These are phyloP conservation scores for Amanita rimosa DNA, from an alignment of 768 basidiomycete species.

Conservation along the genomic window DNA sequence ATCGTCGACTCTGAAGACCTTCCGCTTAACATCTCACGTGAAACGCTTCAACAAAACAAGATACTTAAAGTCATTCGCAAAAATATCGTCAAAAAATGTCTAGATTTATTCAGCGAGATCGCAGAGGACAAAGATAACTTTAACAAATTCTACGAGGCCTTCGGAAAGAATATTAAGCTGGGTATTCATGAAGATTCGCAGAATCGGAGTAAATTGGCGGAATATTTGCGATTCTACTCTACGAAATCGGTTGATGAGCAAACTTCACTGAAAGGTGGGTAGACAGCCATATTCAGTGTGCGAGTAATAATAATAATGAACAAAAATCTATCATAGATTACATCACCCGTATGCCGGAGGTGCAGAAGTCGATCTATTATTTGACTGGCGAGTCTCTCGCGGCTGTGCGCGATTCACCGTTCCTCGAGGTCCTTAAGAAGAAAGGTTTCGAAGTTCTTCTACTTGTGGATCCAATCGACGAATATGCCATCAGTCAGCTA, in stretches of 20 bases:
- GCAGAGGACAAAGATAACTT: conserved; percentile 99
- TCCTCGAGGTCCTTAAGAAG: conserved; percentile 99
- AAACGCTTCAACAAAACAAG: conserved; percentile 99
- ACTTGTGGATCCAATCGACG: conserved; percentile 97
- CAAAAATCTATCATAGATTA: conserved; percentile 60
- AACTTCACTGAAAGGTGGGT: conserved; percentile 82
- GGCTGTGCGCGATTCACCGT: conserved; percentile 86
- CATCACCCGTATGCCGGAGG: conserved; percentile 98
- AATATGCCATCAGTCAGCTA: conserved; percentile 96
- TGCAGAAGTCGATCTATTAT: conserved; percentile 99
- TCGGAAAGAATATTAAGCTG: conserved; percentile 99
- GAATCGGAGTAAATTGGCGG: conserved; percentile 98
- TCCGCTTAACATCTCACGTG: conserved; percentile 99
- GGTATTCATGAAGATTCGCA: conserved; percentile 99
- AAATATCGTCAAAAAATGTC: conserved; percentile 97
- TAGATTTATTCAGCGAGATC: conserved; percentile 92
- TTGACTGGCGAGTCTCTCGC: conserved; percentile 96
- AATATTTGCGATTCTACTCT: conserved; percentile 97
- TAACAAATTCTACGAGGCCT: conserved; percentile 92
- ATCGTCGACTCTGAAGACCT: conserved; percentile 99
- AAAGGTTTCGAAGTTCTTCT: conserved; percentile 98
- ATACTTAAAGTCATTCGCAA: conserved; percentile 99
- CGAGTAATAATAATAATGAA: too few species aligned
- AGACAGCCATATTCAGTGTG: not conserved
- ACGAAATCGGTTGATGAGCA: conserved; percentile 89